Evolutionary conservation across 768 basidiomycete genomes (phyloP).

Genomic region (Paxillus involutus): DNA sequence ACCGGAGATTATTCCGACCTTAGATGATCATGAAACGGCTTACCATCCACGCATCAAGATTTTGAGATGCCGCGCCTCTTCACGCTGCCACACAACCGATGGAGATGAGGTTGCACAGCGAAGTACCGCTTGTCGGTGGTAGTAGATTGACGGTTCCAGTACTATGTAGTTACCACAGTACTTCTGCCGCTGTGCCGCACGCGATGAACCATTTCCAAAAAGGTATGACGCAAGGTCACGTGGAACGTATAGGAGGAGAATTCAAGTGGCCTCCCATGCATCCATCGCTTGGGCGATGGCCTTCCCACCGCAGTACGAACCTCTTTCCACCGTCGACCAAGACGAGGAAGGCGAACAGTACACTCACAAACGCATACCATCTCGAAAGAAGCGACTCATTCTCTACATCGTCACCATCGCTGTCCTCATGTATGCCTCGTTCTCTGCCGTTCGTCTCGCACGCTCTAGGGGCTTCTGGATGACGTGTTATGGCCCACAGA

Average conservation of each 20-base stretch:
- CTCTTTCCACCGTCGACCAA: slow-evolving; percentile 18
- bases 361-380: neutral
- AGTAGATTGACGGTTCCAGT: too few relatives aligned
- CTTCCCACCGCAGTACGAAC: slow-evolving; percentile 26
- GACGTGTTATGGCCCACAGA: slow-evolving; percentile 17
- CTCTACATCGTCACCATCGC: slow-evolving; percentile 19
- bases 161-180: too few relatives aligned
- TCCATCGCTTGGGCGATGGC: slow-evolving; percentile 12
- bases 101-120: too few relatives aligned
- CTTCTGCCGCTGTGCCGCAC: too few relatives aligned
- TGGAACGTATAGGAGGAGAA: neutral
- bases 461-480: slow-evolving; percentile 20
- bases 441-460: slow-evolving; percentile 19
- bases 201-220: neutral
- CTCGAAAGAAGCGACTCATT: slow-evolving; percentile 22
- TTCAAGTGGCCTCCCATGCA: neutral
- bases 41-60: too few relatives aligned
- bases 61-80: too few relatives aligned
- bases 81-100: too few relatives aligned
- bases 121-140: too few relatives aligned
- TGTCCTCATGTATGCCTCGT: slow-evolving; percentile 22
- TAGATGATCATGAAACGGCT: too few relatives aligned
- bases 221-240: neutral
- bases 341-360: slow-evolving; percentile 7
- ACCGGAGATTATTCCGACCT: too few relatives aligned